Evolutionary conservation across 192 early-diverging fungal genomes (phyloP).

Genomic region (Obelidium mucronatum): DNA sequence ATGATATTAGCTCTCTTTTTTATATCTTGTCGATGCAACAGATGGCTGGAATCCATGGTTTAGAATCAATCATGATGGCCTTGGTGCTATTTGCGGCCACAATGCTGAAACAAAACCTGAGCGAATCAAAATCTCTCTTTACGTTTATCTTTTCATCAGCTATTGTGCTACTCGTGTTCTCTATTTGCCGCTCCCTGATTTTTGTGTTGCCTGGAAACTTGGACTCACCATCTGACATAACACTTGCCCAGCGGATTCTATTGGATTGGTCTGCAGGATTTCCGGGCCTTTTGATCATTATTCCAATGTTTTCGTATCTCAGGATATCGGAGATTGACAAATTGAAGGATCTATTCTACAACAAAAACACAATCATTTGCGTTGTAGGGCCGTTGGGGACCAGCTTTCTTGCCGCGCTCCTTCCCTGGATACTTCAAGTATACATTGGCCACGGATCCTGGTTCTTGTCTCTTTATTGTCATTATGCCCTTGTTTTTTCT

Average conservation of each 20-base stretch:
- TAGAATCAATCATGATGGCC: conserved; percentile 1
- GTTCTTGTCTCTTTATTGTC: not conserved
- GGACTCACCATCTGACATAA: not conserved
- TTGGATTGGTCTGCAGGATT: conserved; percentile 24
- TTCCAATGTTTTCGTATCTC: conserved; percentile 8
- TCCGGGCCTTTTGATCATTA: conserved; percentile 19
- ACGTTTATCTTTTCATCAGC: not conserved
- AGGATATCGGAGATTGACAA: not conserved
- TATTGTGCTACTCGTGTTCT: not conserved
- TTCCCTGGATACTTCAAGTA: not conserved
- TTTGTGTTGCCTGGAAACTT: not conserved
- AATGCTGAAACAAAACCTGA: not conserved
- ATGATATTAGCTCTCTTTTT: not conserved
- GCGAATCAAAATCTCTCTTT: not conserved
- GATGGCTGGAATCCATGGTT: not conserved
- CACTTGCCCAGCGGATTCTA: not conserved
- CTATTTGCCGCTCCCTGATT: conserved; percentile 8
- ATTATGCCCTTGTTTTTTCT: not conserved
- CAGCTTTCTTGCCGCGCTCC: not conserved
- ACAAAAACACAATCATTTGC: not conserved
- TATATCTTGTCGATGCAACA: not conserved
- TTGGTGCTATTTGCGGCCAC: not conserved
- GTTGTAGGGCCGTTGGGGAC: not conserved
- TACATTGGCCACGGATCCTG: not conserved
- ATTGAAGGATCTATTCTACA: too few species aligned